phyloP scores from a whole-genome alignment of 352 stramenopile species.

The Phytopythium kandeliae region DNA sequence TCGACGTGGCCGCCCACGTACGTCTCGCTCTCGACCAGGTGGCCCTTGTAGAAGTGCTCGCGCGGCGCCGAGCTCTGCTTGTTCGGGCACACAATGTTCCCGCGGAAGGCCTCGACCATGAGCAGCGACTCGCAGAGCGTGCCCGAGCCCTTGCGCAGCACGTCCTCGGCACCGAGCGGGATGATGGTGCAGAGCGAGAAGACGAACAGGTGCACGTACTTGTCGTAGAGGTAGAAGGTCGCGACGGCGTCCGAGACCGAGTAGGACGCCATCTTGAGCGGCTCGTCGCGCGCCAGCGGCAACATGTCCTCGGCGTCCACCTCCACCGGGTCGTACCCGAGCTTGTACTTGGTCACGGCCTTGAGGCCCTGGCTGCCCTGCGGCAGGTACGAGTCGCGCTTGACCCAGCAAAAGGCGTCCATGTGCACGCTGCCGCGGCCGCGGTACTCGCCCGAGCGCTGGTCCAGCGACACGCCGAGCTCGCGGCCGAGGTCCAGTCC shows the following conservation, averaged over 20 bases:
- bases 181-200: slow-evolving; percentile 99
- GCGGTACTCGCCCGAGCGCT: slow-evolving; percentile 88
- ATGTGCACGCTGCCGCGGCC: slow-evolving; percentile 94
- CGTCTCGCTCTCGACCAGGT: slow-evolving; percentile 97
- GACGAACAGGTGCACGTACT: slow-evolving; percentile 99
- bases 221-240: slow-evolving; percentile 99
- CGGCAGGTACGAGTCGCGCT: slow-evolving; percentile 98
- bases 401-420: slow-evolving; percentile 99
- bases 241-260: slow-evolving; percentile 99
- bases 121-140: slow-evolving; percentile 99
- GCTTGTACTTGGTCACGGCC: slow-evolving; percentile 98
- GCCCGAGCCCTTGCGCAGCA: slow-evolving; percentile 94
- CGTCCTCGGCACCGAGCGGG: slow-evolving; percentile 96
- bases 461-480: slow-evolving; percentile 74
- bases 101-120: slow-evolving; percentile 97
- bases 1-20: slow-evolving; percentile 99
- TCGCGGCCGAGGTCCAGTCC: slow-evolving; percentile 89
- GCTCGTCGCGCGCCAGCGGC: slow-evolving; percentile 90
- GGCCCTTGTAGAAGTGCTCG: slow-evolving; percentile 87
- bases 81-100: slow-evolving; percentile 98
- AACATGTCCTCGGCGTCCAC: slow-evolving; percentile 99
- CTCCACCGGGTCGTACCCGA: slow-evolving; percentile 97
- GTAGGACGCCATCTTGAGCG: slow-evolving; percentile 98
- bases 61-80: slow-evolving; percentile 90
- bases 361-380: slow-evolving; percentile 98